phyloP scores from a whole-genome alignment of 164 flowering plant species.

The Nymphaea thermarum region DNA sequence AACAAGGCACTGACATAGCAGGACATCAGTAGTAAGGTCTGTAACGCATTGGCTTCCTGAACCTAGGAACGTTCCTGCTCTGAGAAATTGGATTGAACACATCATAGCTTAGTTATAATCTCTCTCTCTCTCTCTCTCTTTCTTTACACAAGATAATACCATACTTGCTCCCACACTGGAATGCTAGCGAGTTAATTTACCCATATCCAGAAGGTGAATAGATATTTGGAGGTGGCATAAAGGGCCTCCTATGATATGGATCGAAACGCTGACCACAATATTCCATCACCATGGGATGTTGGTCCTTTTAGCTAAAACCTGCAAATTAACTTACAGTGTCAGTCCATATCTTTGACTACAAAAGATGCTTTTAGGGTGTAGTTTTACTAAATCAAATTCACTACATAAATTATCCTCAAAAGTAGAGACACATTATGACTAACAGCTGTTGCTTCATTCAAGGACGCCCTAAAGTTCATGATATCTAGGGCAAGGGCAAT shows the following conservation, averaged over 20 bases:
- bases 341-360: background rate
- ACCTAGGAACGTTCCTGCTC: constrained; percentile 22
- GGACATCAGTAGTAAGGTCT: constrained; percentile 32
- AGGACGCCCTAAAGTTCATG: background rate
- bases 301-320: constrained; percentile 52
- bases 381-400: background rate
- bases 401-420: background rate
- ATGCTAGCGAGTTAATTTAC: background rate
- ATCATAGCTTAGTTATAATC: background rate
- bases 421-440: background rate
- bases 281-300: constrained; percentile 69
- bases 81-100: background rate
- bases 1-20: background rate
- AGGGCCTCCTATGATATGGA: constrained; percentile 31
- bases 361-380: too few species aligned
- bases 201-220: background rate
- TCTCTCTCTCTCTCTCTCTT: background rate
- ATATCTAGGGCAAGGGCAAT: too few species aligned
- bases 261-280: constrained; percentile 30
- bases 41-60: constrained; percentile 46
- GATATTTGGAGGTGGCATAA: constrained; percentile 16
- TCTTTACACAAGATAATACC: background rate
- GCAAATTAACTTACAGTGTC: background rate
- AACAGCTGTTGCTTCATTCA: background rate
- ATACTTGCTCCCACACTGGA: background rate